phyloP scores from a whole-genome alignment of 2,329 filamentous ascomycete species.

The Alternaria postmessia region DNA sequence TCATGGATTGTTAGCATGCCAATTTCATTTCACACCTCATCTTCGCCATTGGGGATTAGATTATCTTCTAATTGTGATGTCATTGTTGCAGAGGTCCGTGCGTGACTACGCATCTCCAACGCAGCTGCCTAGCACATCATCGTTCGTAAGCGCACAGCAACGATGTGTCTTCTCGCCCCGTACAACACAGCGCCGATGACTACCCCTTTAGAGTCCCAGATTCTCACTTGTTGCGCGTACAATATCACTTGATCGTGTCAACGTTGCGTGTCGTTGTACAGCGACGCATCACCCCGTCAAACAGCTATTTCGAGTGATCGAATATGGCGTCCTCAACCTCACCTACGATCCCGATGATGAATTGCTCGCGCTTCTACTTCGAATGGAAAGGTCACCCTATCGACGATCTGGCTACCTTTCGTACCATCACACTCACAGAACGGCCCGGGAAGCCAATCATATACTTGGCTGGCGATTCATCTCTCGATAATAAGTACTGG shows the following conservation, averaged over 20 bases:
- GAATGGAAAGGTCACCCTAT: slow-evolving; percentile 49
- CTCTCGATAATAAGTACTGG: slow-evolving; percentile 52
- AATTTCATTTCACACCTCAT: background rate
- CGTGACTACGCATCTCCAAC: background rate
- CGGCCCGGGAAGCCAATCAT: slow-evolving; percentile 43
- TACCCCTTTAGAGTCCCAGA: background rate
- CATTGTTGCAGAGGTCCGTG: slow-evolving; percentile 4
- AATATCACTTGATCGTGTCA: background rate
- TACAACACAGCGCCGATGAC: background rate
- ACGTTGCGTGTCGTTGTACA: background rate
- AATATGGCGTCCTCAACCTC: background rate
- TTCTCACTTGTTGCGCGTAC: background rate
- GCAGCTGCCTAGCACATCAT: background rate
- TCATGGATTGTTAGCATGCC: background rate
- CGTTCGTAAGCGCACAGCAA: background rate
- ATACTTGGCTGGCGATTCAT: slow-evolving; percentile 51
- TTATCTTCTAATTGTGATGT: background rate
- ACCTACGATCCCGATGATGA: slow-evolving; percentile 20
- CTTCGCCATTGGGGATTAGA: background rate
- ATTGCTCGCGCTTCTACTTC: slow-evolving; percentile 39
- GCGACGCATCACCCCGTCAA: background rate
- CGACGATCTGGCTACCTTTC: slow-evolving; percentile 39
- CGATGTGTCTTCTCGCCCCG: background rate
- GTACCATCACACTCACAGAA: slow-evolving; percentile 24
- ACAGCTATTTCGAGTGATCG: background rate